Evolutionary conservation across 2,329 filamentous ascomycete species (phyloP).

Genomic region (Rhynchosporium agropyri): DNA sequence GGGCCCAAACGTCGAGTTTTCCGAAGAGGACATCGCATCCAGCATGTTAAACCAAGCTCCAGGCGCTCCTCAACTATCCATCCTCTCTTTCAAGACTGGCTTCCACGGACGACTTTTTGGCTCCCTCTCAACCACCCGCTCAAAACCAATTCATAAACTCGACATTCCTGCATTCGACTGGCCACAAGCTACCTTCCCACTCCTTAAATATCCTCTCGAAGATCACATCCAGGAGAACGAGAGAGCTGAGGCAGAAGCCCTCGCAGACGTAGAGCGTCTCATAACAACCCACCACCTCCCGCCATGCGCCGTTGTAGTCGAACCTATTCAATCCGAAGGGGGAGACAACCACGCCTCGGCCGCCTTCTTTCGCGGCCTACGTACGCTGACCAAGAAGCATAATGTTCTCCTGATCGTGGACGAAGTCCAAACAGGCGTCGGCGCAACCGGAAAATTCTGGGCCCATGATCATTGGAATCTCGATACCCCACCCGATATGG

Average conservation of each 20-base stretch:
- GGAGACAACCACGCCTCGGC: conserved; percentile 83
- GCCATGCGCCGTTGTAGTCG: conserved; percentile 73
- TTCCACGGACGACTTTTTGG: conserved; percentile 85
- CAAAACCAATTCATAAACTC: conserved; percentile 83
- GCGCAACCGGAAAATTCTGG: conserved; percentile 87
- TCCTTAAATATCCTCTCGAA: conserved; percentile 75
- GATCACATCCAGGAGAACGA: conserved; percentile 70
- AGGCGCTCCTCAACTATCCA: conserved; percentile 73
- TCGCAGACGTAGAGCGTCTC: conserved; percentile 72
- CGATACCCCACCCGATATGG: conserved; percentile 73
- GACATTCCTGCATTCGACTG: conserved; percentile 89
- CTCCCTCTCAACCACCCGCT: conserved; percentile 75
- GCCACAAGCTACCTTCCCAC: conserved; percentile 82
- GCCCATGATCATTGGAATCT: conserved; percentile 84
- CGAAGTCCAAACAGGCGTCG: conserved; percentile 82
- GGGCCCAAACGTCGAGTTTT: conserved; percentile 66
- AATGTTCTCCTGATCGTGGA: conserved; percentile 77
- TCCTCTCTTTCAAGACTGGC: conserved; percentile 75
- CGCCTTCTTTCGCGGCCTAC: conserved; percentile 75
- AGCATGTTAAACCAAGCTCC: conserved; percentile 74
- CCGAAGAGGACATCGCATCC: conserved; percentile 66
- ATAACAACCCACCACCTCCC: conserved; percentile 69
- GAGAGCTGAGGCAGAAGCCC: conserved; percentile 70
- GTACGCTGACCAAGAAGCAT: conserved; percentile 70
- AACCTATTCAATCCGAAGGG: conserved; percentile 82